phyloP scores from a whole-genome alignment of 495 filamentous ascomycete species.

The Gamarada debralockiae region DNA sequence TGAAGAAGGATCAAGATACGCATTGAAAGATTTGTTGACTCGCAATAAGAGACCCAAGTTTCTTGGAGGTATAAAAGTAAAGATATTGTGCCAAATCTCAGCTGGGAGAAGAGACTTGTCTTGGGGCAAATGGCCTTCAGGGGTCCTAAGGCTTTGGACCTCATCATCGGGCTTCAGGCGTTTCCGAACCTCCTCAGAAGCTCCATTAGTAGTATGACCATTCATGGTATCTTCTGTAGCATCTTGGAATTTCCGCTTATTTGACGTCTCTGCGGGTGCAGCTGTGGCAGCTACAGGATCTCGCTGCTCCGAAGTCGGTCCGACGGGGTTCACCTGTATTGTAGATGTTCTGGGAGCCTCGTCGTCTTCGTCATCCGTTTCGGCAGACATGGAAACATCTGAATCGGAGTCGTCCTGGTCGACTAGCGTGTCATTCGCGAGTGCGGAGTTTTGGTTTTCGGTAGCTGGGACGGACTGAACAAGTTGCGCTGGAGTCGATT shows the following conservation, averaged over 20 bases:
- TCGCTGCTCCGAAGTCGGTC: background rate
- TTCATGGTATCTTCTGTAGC: constrained; percentile 9
- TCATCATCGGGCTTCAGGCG: constrained; percentile 32
- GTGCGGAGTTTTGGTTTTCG: background rate
- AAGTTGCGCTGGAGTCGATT: constrained; percentile 14
- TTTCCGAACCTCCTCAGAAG: constrained; percentile 10
- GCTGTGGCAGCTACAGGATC: background rate
- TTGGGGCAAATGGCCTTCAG: constrained; percentile 11
- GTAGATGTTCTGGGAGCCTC: background rate
- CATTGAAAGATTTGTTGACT: constrained; percentile 49
- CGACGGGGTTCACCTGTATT: background rate
- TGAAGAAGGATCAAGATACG: constrained; percentile 44
- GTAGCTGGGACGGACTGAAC: background rate
- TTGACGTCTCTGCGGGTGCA: constrained; percentile 17
- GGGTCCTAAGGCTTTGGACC: constrained; percentile 1
- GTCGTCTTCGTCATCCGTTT: constrained; percentile 21
- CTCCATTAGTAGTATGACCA: constrained; percentile 27
- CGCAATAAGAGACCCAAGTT: constrained; percentile 44
- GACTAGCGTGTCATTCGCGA: background rate
- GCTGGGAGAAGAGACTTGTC: constrained; percentile 41
- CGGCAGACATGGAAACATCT: constrained; percentile 26
- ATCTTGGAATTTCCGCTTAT: constrained; percentile 35
- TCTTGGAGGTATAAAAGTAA: constrained; percentile 49
- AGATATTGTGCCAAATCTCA: constrained; percentile 54
- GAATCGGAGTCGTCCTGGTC: constrained; percentile 22